These are phyloP conservation scores for Mrakia gelida DNA, from an alignment of 768 basidiomycete genomes.

Conservation along the genomic window DNA sequence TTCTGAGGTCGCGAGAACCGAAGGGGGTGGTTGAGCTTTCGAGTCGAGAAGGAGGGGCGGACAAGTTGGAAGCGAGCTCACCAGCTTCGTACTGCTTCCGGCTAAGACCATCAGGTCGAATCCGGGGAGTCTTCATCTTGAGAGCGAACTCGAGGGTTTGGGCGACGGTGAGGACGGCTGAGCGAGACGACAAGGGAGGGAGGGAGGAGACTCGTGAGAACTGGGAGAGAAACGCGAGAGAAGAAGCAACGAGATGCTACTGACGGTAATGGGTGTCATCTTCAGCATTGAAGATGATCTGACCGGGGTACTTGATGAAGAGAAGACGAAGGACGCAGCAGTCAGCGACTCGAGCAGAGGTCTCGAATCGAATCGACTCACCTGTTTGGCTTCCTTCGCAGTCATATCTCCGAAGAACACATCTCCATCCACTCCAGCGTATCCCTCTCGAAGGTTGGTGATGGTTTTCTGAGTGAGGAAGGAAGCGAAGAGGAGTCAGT, in stretches of 20 bases:
- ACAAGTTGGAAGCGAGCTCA: background rate
- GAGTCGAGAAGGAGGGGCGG: background rate
- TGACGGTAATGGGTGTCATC: slow-evolving; percentile 29
- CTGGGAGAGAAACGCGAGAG: background rate
- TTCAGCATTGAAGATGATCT: slow-evolving; percentile 32
- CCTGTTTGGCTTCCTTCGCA: slow-evolving; percentile 16
- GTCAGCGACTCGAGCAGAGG: background rate
- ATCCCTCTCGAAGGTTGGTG: slow-evolving; percentile 31
- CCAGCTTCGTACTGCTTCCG: slow-evolving; percentile 28
- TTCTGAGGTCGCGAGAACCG: background rate
- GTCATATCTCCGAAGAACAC: slow-evolving; percentile 23
- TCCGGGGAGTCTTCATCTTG: slow-evolving; percentile 30
- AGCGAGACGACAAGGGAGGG: background rate
- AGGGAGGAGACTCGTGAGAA: too few relatives aligned
- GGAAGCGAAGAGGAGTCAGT: background rate
- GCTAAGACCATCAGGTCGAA: slow-evolving; percentile 19
- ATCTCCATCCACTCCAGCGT: slow-evolving; percentile 29
- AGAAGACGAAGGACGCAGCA: background rate
- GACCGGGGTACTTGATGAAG: slow-evolving; percentile 20
- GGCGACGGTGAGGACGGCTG: slow-evolving; percentile 27
- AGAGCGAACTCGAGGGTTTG: slow-evolving; percentile 32
- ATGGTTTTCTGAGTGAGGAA: background rate
- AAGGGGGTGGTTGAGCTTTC: background rate
- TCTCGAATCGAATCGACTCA: background rate
- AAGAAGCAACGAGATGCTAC: background rate